Evolutionary conservation across 306 rosid genomes (phyloP).

Genomic region (Rosa rugosa): DNA sequence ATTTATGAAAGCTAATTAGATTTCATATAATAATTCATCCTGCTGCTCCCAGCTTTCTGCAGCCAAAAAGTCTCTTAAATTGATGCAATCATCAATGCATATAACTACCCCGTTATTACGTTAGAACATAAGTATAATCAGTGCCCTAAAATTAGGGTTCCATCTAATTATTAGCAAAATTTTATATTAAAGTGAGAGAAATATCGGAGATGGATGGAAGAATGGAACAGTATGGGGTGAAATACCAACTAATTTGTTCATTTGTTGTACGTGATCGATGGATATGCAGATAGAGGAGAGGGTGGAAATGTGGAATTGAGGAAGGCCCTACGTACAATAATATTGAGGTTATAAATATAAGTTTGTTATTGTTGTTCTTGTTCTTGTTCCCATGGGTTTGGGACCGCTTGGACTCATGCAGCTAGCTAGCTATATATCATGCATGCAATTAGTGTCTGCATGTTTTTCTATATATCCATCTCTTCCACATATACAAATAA

Average conservation of each 20-base stretch:
- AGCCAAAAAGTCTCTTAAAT: not conserved
- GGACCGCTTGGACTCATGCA: not conserved
- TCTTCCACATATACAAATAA: not conserved
- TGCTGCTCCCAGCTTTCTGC: not conserved
- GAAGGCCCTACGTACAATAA: not conserved
- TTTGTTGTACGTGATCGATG: not conserved
- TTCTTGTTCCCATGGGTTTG: conserved; percentile 3
- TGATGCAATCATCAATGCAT: not conserved
- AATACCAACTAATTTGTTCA: not conserved
- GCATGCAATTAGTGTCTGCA: not conserved
- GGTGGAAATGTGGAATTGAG: no score
- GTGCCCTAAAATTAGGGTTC: not conserved
- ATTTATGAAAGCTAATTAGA: not conserved
- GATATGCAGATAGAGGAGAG: not conserved
- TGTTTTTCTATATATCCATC: no score
- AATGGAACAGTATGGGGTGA: not conserved
- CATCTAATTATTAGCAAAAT: no score
- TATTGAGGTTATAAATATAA: not conserved
- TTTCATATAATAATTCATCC: not conserved
- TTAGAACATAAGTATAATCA: not conserved
- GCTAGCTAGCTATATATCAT: not conserved
- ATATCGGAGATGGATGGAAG: not conserved
- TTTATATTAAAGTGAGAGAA: not conserved
- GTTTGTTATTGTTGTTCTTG: not conserved
- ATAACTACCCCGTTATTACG: not conserved